A percentile compares a stretch with the other conserved stretches of the same genome.
These are phyloP conservation scores for Blechomonas ayalai DNA, from an alignment of 208 protist species.

Conservation along the genomic window DNA sequence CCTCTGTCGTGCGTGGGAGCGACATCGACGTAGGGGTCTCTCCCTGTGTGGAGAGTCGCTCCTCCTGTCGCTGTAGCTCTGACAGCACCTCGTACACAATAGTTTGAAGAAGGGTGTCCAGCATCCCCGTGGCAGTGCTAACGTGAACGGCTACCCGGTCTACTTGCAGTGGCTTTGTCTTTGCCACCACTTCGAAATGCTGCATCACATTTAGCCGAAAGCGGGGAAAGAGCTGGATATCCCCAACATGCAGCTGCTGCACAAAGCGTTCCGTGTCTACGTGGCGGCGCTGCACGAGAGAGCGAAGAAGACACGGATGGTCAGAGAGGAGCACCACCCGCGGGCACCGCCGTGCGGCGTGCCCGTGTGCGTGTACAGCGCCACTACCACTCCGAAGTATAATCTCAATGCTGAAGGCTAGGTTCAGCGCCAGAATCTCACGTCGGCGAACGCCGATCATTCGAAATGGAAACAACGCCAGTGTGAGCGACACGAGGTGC, in stretches of 20 bases:
- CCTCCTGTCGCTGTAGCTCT: conserved; percentile 49
- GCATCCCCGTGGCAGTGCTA: conserved; percentile 9
- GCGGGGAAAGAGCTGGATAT: conserved; percentile 75
- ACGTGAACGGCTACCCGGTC: conserved; percentile 48
- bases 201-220: conserved; percentile 71
- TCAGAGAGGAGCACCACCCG: conserved; percentile 54
- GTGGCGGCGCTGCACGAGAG: conserved; percentile 56
- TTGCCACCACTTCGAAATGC: conserved; percentile 60
- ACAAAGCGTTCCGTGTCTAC: conserved; percentile 59
- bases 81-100: conserved; percentile 56
- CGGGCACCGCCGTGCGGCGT: conserved; percentile 7
- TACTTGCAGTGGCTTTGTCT: conserved; percentile 30
- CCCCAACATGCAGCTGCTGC: conserved; percentile 50
- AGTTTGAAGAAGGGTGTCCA: conserved; percentile 51
- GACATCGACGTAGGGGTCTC: no score
- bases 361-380: neutral
- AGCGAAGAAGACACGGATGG: conserved; percentile 42
- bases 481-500: conserved; percentile 27
- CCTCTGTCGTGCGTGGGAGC: no score
- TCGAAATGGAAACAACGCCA: conserved; percentile 32
- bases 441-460: neutral
- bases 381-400: conserved; percentile 29
- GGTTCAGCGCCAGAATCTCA: conserved; percentile 32
- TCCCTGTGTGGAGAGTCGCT: conserved; percentile 12
- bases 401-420: conserved; percentile 68